Base-by-base conservation (phyloP, 495 filamentous ascomycete genomes). In the Rhizodiscina lignyota region DNA sequence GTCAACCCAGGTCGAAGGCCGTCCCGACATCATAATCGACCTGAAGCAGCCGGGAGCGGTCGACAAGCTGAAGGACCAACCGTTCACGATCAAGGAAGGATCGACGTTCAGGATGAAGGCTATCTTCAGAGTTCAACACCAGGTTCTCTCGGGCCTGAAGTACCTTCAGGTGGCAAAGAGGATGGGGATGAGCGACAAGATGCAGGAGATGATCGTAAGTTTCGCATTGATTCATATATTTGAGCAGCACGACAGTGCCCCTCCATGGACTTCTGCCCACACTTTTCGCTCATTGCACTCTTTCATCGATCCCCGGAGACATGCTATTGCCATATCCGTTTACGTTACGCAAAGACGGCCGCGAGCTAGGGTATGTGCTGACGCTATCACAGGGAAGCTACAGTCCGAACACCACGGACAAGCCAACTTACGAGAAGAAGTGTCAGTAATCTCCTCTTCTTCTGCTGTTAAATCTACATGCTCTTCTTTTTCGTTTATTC, bases 51-150 rank as follows among this genome's bases (percentile, higher is more conserved):
- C 71, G 11, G 78, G 68, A 29, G 69, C 79, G 21, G 58, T 87
- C 37, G 63, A 69, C 1, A 65, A 56, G 2, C 76, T 97, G 40
- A 86, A 86, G 60, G 61, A 79, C 43, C 74, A 79, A 47, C 87
- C 91, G 18, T 97, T 97, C 68, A 85, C 68, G 48, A 94, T 97
- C 63, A 97, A 94, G 69, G 89, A 94, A 56, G 84, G 80, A 17
- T 74, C 79, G 43, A 72, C 69, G 50, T 96, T 94, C 67, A 79
- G 73, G 50, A 94, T 94, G 80, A 83, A 79, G 46, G 84, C 77
- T 24, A 72, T 68, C 35, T 97, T 94, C 68, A 77, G 83, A 62
- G 91, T 97, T 13, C 80, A 96, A 63, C 83, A 92, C 49, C 81
- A 96, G 51, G 83, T 97, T 31, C 68, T 96, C 35, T 84, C 79